Evolutionary conservation across 1,284 basidiomycete genomes (phyloP).

Genomic region (Trametes sp.): DNA sequence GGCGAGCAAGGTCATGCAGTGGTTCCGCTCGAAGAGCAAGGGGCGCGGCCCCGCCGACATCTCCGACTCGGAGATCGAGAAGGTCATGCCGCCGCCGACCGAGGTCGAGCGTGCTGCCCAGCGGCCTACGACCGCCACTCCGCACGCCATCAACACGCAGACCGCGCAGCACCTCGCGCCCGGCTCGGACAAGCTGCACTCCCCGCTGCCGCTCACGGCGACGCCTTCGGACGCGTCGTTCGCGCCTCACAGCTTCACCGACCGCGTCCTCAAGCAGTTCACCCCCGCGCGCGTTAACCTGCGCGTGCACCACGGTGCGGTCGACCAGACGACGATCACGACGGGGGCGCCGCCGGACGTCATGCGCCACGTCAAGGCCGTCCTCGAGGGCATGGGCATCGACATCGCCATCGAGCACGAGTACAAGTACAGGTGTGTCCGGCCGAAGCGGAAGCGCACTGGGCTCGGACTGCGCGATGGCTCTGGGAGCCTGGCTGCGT

Average conservation of each 20-base stretch:
- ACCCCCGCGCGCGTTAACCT: conserved; percentile 62
- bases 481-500: conserved; percentile 65
- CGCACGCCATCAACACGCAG: conserved; percentile 44
- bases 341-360: conserved; percentile 86
- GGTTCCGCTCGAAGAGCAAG: conserved; percentile 79
- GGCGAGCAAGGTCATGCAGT: conserved; percentile 81
- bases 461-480: conserved; percentile 53
- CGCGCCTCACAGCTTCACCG: conserved; percentile 55
- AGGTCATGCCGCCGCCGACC: conserved; percentile 13
- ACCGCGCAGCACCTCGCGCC: conserved; percentile 33
- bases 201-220: conserved; percentile 38
- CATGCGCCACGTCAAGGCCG: conserved; percentile 82
- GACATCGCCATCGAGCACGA: conserved; percentile 89
- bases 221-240: conserved; percentile 54
- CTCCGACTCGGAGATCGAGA: conserved; percentile 45
- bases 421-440: conserved; percentile 86
- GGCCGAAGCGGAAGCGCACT: conserved; percentile 73
- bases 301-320: conserved; percentile 89
- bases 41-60: conserved; percentile 49
- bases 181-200: conserved; percentile 36
- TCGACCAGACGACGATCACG: conserved; percentile 93
- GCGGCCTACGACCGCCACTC: conserved; percentile 34
- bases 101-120: conserved; percentile 22
- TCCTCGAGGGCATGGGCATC: conserved; percentile 90
- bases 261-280: conserved; percentile 43